phyloP scores from a whole-genome alignment of 2,329 filamentous ascomycete species.

The Beauveria pseudobassiana region DNA sequence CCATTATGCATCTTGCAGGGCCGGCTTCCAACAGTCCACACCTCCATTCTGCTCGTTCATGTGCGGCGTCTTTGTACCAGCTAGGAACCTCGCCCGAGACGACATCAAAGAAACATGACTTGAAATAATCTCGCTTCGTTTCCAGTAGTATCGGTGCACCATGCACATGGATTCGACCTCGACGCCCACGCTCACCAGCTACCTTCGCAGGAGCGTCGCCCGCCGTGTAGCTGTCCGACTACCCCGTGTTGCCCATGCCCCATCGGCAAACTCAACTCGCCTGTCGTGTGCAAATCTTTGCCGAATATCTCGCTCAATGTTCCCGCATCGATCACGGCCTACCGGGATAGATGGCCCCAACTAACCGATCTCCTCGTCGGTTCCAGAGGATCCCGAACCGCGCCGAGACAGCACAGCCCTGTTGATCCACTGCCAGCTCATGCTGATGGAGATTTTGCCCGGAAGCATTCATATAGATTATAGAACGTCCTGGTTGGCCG shows the following conservation, averaged over 20 bases:
- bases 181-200: no score
- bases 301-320: not conserved
- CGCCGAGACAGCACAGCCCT: not conserved
- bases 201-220: not conserved
- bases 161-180: no score
- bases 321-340: not conserved
- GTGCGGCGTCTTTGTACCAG: not conserved
- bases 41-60: not conserved
- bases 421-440: not conserved
- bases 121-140: not conserved
- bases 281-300: not conserved
- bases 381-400: not conserved
- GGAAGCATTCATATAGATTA: not conserved
- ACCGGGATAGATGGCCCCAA: not conserved
- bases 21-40: not conserved
- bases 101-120: not conserved
- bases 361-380: not conserved
- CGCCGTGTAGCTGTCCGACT: not conserved
- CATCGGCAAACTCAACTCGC: not conserved
- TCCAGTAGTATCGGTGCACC: not conserved
- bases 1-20: not conserved
- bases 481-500: not conserved
- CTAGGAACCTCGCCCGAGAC: not conserved
- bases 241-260: not conserved
- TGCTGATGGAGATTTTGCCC: not conserved